Evolutionary conservation across 148 eudicot species (phyloP), one percentile per base, ranked within the genome.

Genomic region (Oxyria digyna): DNA sequence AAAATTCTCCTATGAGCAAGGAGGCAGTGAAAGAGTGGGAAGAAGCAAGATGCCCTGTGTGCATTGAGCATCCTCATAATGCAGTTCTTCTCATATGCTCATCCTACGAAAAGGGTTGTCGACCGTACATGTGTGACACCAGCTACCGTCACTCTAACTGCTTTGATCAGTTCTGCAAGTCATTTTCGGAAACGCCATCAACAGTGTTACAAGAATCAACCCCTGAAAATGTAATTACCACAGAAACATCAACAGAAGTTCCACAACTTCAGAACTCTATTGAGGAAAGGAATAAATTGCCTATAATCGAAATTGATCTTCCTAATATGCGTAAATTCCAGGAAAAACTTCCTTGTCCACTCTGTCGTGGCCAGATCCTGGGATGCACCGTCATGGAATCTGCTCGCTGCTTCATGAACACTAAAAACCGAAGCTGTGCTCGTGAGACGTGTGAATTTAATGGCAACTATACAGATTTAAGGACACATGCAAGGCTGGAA

Each of bases 51-150:
- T 94, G 98, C 71, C 91, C 98, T 3, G 96, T 94, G 32, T 94
- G 97, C 77, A 89, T 94, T 85, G 98, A 94, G 71, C 97, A 94
- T 75, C 98, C 98, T 33, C 98, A 94, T 76, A 94, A 94, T 68
- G 97, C 96, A 4, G 82, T 94, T 73, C 87, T 94, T 42, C 89
- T 94, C 26, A 18, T 84, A 10, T 94, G 98, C 73, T 83, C 96
- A 4, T 84, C 98, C 21, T 87, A 85, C 73, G 86, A 80, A 32
- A 94, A 86, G 68, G 97, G 97, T 42, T 94, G 98, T 45, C 92
- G 87, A 37, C 92, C 98, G 1, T 94, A 81, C 81, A 90, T 94
- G 91, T 90, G 98, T 72, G 97, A 94, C 79, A 94, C 98, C 5
- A 94, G 97, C 71, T 86, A 94, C 68, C 84, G 98, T 40, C 98